Evolutionary conservation across 2,329 filamentous ascomycete genomes (phyloP).

Genomic region (Epichloe glyceriae): DNA sequence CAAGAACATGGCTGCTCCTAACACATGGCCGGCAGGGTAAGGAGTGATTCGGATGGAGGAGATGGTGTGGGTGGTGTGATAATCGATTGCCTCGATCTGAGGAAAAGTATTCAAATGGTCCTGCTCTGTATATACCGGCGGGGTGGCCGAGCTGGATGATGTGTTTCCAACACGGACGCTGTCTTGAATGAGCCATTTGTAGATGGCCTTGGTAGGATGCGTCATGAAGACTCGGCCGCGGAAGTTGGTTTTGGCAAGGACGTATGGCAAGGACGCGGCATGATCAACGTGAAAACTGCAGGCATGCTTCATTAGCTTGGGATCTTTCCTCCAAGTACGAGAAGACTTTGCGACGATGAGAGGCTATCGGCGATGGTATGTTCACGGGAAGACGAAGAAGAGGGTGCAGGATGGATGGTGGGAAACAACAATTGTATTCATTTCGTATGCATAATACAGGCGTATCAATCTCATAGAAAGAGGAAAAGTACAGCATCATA

Average conservation of each 20-base stretch:
- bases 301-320: constrained; percentile 6
- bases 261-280: constrained; percentile 95
- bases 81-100: constrained; percentile 93
- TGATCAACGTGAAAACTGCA: constrained; percentile 87
- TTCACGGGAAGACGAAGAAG: not conserved
- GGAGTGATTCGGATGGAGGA: constrained; percentile 94
- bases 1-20: constrained; percentile 95
- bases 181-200: constrained; percentile 98
- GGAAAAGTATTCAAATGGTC: constrained; percentile 91
- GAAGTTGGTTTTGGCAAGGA: constrained; percentile 96
- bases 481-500: not conserved
- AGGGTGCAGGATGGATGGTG: constrained; percentile 10
- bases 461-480: constrained; percentile 10
- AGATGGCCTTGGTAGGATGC: constrained; percentile 97
- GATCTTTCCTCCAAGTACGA: not conserved
- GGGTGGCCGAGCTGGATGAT: constrained; percentile 47
- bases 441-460: constrained; percentile 18
- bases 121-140: constrained; percentile 86
- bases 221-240: constrained; percentile 97
- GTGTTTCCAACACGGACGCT: constrained; percentile 78
- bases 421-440: constrained; percentile 24
- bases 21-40: constrained; percentile 93
- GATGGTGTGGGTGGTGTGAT: constrained; percentile 94
- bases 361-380: not conserved
- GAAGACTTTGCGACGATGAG: not conserved